Evolutionary conservation across 805 yeast species (phyloP).

Genomic region (Metschnikowia similis): DNA sequence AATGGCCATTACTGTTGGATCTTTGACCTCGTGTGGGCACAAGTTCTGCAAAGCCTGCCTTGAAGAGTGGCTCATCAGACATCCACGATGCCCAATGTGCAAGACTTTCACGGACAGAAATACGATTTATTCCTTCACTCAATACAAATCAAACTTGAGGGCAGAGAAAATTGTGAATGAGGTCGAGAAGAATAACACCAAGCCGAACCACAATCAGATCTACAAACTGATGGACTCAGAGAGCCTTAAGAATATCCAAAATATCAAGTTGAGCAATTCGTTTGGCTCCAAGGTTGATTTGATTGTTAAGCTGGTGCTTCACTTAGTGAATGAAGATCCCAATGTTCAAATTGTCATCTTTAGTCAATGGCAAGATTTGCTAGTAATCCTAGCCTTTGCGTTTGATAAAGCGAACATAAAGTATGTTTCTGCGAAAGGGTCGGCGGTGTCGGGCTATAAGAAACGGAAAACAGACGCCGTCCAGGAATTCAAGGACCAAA

Average conservation of each 20-base stretch:
- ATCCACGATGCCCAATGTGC: conserved; percentile 76
- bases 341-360: conserved; percentile 78
- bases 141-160: conserved; percentile 47
- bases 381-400: conserved; percentile 63
- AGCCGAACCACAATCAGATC: conserved; percentile 19
- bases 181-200: not conserved
- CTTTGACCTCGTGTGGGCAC: conserved; percentile 89
- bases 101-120: conserved; percentile 45
- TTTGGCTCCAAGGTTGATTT: conserved; percentile 88
- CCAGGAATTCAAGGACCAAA: conserved; percentile 54
- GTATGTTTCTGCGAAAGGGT: conserved; percentile 52
- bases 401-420: conserved; percentile 54
- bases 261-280: conserved; percentile 28
- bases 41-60: conserved; percentile 82
- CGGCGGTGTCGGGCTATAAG: conserved; percentile 12
- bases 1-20: conserved; percentile 63
- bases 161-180: conserved; percentile 33
- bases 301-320: conserved; percentile 67
- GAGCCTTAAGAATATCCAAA: conserved; percentile 41
- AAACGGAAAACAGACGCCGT: conserved; percentile 24
- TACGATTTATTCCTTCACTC: conserved; percentile 69
- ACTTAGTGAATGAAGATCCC: conserved; percentile 54
- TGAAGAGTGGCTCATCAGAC: conserved; percentile 61
- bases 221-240: conserved; percentile 44
- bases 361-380: conserved; percentile 83